Base-by-base conservation (phyloP, 345 rosid genomes). In the Bruguiera parviflora region DNA sequence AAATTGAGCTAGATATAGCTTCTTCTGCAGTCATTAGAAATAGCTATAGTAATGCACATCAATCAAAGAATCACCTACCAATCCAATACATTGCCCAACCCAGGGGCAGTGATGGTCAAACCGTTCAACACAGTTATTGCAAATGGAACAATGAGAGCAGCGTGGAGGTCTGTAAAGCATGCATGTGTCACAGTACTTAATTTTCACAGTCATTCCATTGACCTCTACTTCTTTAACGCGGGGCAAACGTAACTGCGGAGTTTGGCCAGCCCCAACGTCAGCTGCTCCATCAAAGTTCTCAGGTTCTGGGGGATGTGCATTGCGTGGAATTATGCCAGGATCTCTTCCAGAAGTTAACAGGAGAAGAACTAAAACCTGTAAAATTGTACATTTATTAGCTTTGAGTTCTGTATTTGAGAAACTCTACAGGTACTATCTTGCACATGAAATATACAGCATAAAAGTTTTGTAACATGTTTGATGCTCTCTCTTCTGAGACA, bases 91-190 rank as follows among this genome's bases (percentile, higher is more conserved):
- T 61, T 77, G 80, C 56, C 80, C 80, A 52, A 77, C 80, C 80
- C 80, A 77, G 43, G 80, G 80, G 57, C 80, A 77, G 77, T 77
- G 80, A 47, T 77, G 80, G 66, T 77, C 80, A 77, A 77, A 77
- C 29, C 77, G 56, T 67, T 77, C 77, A 6, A 77, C 77, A 19
- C 80, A 77, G 70, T 77, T 77, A 49, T 77, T 77, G 73, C 80
- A 77, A 33, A 77, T 77, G 46, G 80, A 77, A 60, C 80, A 77
- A 68, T 77, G 80, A 8, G 80, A 77, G 68, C 80, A 77, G 73
- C 80, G 80, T 59, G 80, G 77, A 58, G 80, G 80, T 55, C 80
- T 72, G 63, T 77, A 77, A 64, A 77, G 80, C 80, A 77, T 77
- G 71, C 80, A 77, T 20, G 80, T 72, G 59, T 77, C 80, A 72